Evolutionary conservation across 108 stramenopile genomes (phyloP).

Genomic region (Pseudonitzschia multiseries): DNA sequence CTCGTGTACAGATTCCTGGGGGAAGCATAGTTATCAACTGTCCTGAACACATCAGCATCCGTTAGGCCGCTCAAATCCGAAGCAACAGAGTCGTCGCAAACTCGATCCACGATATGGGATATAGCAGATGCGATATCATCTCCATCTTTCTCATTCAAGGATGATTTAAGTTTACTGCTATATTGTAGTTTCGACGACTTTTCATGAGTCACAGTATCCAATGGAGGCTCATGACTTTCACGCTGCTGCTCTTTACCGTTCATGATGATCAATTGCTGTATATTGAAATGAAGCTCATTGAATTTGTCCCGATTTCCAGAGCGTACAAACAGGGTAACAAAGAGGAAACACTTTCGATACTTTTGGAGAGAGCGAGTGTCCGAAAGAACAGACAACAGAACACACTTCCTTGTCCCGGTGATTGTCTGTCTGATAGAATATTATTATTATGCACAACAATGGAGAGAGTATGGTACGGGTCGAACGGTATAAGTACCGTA

Average conservation of each 20-base stretch:
- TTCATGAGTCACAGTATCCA: background rate
- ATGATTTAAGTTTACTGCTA: background rate
- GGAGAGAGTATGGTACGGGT: too few species aligned
- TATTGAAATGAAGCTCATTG: too few species aligned
- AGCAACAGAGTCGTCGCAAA: slow-evolving; percentile 8
- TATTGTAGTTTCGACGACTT: too few species aligned
- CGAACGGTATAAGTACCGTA: too few species aligned
- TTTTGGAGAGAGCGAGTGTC: too few species aligned
- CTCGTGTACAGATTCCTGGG: background rate
- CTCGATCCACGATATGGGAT: slow-evolving; percentile 4
- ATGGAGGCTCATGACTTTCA: background rate
- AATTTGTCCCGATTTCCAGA: too few species aligned
- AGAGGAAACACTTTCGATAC: too few species aligned
- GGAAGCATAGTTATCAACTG: background rate
- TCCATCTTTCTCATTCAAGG: background rate
- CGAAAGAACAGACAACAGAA: too few species aligned
- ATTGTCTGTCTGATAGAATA: too few species aligned
- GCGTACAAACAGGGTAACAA: too few species aligned
- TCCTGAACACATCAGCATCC: slow-evolving; percentile 6
- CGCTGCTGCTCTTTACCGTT: background rate
- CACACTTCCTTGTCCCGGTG: too few species aligned
- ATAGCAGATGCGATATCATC: background rate
- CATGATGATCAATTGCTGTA: background rate
- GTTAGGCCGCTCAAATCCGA: slow-evolving; percentile 10
- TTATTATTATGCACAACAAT: too few species aligned